Evolutionary conservation across 306 rosid species (phyloP).

Genomic region (Quercus wislizeni): DNA sequence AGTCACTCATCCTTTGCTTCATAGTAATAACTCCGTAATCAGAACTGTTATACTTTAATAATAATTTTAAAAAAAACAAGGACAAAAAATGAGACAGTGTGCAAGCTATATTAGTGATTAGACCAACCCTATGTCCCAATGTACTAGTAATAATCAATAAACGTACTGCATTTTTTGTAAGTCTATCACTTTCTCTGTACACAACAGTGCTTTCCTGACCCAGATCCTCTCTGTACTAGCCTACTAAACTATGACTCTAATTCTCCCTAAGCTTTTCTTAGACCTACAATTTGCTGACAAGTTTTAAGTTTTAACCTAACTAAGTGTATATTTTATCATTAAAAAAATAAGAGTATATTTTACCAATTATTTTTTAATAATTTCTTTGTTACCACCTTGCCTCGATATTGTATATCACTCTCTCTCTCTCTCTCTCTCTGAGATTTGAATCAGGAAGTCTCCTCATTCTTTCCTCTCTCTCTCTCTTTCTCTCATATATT

Average conservation of each 20-base stretch:
- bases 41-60: neutral
- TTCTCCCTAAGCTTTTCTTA: neutral
- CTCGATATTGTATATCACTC: conserved; percentile 48
- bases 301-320: neutral
- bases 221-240: neutral
- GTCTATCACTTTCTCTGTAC: no score
- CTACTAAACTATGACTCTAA: no score
- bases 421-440: conserved; percentile 13
- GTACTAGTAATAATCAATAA: no score
- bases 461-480: conserved; percentile 36
- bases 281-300: neutral
- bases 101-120: no score
- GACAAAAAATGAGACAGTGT: no score
- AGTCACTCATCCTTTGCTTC: neutral
- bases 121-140: no score
- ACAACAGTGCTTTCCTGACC: no score
- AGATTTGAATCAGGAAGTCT: conserved; percentile 64
- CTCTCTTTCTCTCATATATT: conserved; percentile 21
- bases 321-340: no score
- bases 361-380: conserved; percentile 26
- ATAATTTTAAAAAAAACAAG: neutral
- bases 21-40: neutral
- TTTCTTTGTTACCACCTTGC: conserved; percentile 34
- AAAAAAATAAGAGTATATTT: neutral
- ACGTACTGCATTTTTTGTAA: no score